A percentile compares a stretch with the other conserved stretches of the same genome.
Evolutionary conservation across 2,329 filamentous ascomycete genomes (phyloP).

Genomic region (Ophiosphaerella narmari): DNA sequence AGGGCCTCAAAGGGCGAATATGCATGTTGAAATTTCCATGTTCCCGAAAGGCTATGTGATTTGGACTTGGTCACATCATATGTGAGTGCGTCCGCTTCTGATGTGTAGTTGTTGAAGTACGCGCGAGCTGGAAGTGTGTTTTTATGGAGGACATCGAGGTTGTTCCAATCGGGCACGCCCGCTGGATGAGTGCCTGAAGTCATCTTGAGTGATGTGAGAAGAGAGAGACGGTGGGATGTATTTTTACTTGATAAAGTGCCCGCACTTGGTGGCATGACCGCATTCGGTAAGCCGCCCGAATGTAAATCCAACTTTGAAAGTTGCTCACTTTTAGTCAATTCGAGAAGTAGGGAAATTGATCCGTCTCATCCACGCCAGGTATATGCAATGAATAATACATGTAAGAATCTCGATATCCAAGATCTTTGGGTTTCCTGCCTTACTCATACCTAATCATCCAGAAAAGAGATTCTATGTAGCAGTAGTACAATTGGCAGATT

Average conservation of each 20-base stretch:
- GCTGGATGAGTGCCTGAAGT: conserved; percentile 26
- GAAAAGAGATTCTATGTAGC: no score
- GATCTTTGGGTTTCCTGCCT: no score
- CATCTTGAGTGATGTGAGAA: conserved; percentile 16
- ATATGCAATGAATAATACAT: no score
- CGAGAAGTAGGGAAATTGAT: no score
- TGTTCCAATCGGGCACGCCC: conserved; percentile 63
- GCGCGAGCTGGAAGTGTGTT: conserved; percentile 63
- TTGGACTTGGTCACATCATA: conserved; percentile 42
- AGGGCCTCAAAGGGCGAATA: conserved; percentile 44
- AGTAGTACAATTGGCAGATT: no score
- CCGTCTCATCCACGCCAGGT: no score
- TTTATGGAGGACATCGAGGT: conserved; percentile 63
- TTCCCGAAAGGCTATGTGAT: conserved; percentile 39
- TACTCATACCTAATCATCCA: no score
- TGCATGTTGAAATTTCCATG: conserved; percentile 48
- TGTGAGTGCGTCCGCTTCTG: conserved; percentile 55
- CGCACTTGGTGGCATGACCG: conserved; percentile 10
- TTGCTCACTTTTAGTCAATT: no score
- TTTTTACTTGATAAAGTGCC: conserved; percentile 5
- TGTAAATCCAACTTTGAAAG: background rate
- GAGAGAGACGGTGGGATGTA: background rate
- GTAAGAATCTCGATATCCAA: no score
- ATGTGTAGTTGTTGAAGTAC: conserved; percentile 60
- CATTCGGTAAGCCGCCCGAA: conserved; percentile 29